Evolutionary conservation across 768 basidiomycete species (phyloP).

Genomic region (Multifurca ochricompacta): DNA sequence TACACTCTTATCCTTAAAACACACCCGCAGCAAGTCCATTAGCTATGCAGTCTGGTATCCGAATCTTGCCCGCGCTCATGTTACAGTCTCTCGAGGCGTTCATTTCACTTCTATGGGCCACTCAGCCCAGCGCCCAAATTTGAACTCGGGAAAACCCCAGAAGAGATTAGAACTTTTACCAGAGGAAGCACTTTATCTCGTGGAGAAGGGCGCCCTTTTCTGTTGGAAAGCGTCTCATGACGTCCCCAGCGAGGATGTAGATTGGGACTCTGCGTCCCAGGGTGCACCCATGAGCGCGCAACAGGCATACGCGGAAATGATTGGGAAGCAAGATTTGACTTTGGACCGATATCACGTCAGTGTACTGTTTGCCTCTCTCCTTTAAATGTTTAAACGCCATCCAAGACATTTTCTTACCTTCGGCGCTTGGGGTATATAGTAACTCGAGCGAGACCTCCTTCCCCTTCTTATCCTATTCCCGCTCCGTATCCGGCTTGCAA

Average conservation of each 20-base stretch:
- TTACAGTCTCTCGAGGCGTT: conserved; percentile 71
- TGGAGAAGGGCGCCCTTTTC: conserved; percentile 83
- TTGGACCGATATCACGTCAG: conserved; percentile 84
- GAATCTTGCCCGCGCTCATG: conserved; percentile 50
- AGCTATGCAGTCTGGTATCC: conserved; percentile 82
- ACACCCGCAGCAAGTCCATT: conserved; percentile 51
- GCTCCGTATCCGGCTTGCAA: conserved; percentile 27
- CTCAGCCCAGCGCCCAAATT: conserved; percentile 46
- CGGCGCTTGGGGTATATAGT: conserved; percentile 88
- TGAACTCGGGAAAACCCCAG: conserved; percentile 37
- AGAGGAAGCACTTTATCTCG: conserved; percentile 90
- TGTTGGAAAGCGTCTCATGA: conserved; percentile 57
- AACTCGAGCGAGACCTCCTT: conserved; percentile 62
- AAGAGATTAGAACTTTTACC: conserved; percentile 83
- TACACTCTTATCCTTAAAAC: neutral
- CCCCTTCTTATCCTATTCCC: conserved; percentile 44
- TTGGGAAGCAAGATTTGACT: conserved; percentile 68
- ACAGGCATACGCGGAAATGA: conserved; percentile 81
- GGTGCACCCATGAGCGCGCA: conserved; percentile 86
- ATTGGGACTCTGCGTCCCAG: conserved; percentile 31
- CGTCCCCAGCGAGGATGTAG: conserved; percentile 27
- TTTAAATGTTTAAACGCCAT: neutral
- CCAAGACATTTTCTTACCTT: conserved; percentile 85
- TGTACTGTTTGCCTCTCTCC: neutral
- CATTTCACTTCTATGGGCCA: conserved; percentile 79